A percentile compares a stretch with the other conserved stretches of the same genome.
Evolutionary conservation across 2,329 filamentous ascomycete genomes (phyloP).

Genomic region (Neofusicoccum ribis): DNA sequence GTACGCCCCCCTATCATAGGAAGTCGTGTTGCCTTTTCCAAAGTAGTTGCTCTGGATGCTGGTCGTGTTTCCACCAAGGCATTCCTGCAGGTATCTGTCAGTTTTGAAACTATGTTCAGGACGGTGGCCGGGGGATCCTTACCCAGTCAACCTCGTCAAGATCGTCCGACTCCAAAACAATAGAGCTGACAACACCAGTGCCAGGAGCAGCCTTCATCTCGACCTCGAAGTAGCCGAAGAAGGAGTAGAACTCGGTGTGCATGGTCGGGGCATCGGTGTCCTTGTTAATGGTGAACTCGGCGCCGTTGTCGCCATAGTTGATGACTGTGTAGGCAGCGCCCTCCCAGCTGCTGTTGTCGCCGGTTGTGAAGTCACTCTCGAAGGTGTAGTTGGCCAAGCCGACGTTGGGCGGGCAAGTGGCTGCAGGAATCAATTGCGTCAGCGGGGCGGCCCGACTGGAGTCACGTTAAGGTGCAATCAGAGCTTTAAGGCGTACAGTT

Average conservation of each 20-base stretch:
- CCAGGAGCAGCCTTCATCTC: conserved; percentile 24
- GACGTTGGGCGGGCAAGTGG: conserved; percentile 45
- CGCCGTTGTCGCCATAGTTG: conserved; percentile 60
- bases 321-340: conserved; percentile 61
- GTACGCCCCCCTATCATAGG: conserved; percentile 69
- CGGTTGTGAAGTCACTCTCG: conserved; percentile 49
- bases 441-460: not conserved
- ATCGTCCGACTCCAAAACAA: conserved; percentile 23
- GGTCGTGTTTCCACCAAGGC: conserved; percentile 58
- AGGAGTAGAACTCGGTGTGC: conserved; percentile 25
- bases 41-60: conserved; percentile 70
- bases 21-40: conserved; percentile 70
- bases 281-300: conserved; percentile 67
- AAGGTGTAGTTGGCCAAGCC: conserved; percentile 49
- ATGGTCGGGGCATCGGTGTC: conserved; percentile 64
- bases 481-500: conserved; percentile 50
- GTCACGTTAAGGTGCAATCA: not conserved
- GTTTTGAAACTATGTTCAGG: not conserved
- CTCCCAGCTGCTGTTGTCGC: conserved; percentile 56
- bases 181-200: conserved; percentile 21
- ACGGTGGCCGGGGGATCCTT: not conserved
- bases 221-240: conserved; percentile 25
- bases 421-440: not conserved
- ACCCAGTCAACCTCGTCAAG: conserved; percentile 25
- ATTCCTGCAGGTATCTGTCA: conserved; percentile 8